These are phyloP conservation scores for Leptographium lundbergii DNA, from an alignment of 2,329 filamentous ascomycete species.

Conservation along the genomic window DNA sequence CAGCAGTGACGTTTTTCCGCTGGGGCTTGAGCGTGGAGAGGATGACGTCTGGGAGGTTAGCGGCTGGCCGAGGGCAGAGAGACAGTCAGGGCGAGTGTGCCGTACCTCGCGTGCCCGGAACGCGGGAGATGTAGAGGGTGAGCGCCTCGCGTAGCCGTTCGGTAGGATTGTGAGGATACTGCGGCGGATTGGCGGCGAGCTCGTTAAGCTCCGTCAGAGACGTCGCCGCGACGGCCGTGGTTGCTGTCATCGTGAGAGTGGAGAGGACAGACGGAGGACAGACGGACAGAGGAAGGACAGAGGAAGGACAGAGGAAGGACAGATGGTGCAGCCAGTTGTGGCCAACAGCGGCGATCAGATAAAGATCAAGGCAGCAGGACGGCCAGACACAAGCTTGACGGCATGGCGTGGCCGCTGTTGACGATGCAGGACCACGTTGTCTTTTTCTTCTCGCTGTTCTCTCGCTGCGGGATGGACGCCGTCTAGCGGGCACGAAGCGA, in stretches of 20 bases:
- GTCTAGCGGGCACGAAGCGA: background rate
- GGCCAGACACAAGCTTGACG: background rate
- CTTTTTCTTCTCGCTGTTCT: background rate
- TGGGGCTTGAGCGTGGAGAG: slow-evolving; percentile 84
- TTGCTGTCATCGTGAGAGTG: background rate
- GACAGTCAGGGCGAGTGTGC: background rate
- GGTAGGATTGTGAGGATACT: slow-evolving; percentile 67
- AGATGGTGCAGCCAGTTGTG: background rate
- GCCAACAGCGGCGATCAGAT: background rate
- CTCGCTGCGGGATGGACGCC: background rate
- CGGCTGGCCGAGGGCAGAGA: background rate
- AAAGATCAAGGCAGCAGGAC: background rate
- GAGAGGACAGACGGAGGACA: background rate
- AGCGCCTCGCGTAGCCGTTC: slow-evolving; percentile 57
- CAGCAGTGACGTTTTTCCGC: slow-evolving; percentile 73
- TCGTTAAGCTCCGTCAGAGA: slow-evolving; percentile 70
- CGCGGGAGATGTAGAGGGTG: slow-evolving; percentile 81
- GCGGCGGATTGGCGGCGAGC: slow-evolving; percentile 75
- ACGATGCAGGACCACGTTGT: background rate
- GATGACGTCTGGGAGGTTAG: slow-evolving; percentile 58
- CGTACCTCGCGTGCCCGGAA: slow-evolving; percentile 76
- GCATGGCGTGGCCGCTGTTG: background rate
- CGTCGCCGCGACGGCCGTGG: slow-evolving; percentile 53
- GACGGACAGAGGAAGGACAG: background rate
- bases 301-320: background rate